These are phyloP conservation scores for Fusarium solani-melongenae DNA, from an alignment of 2,329 filamentous ascomycete species.

Conservation along the genomic window DNA sequence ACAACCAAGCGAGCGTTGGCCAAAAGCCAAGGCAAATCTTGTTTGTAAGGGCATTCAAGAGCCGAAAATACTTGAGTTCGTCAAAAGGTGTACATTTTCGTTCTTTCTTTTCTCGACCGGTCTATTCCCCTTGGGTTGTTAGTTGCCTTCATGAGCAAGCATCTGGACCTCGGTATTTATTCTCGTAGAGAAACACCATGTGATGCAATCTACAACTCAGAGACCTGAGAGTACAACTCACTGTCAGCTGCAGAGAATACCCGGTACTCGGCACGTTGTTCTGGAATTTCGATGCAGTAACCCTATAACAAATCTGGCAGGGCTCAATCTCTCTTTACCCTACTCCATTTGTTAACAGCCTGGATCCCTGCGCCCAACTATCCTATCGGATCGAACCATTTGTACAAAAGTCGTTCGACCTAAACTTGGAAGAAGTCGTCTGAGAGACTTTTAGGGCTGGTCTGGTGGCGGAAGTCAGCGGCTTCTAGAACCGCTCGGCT, in stretches of 20 bases:
- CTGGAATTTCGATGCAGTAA: background rate
- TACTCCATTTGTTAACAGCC: background rate
- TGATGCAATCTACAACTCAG: background rate
- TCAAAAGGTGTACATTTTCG: background rate
- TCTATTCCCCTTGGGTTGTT: background rate
- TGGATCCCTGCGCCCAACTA: background rate
- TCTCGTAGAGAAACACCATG: background rate
- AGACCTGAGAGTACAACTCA: background rate
- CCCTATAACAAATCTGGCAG: background rate
- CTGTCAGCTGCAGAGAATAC: background rate
- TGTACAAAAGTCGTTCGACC: background rate
- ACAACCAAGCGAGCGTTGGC: background rate
- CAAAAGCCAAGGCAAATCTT: background rate
- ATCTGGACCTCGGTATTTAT: background rate
- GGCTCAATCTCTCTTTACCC: background rate
- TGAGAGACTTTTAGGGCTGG: background rate
- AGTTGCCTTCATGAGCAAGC: background rate
- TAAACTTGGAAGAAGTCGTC: background rate
- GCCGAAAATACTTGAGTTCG: background rate
- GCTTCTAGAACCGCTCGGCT: background rate
- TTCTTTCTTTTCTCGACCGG: background rate
- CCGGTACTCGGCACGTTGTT: background rate
- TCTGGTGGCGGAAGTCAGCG: background rate
- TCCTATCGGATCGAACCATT: background rate
- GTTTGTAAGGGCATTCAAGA: background rate